Evolutionary conservation across 1,139 yeast genomes (phyloP), one percentile per base, ranked within the genome.

Genomic region (Candida gigantensis): DNA sequence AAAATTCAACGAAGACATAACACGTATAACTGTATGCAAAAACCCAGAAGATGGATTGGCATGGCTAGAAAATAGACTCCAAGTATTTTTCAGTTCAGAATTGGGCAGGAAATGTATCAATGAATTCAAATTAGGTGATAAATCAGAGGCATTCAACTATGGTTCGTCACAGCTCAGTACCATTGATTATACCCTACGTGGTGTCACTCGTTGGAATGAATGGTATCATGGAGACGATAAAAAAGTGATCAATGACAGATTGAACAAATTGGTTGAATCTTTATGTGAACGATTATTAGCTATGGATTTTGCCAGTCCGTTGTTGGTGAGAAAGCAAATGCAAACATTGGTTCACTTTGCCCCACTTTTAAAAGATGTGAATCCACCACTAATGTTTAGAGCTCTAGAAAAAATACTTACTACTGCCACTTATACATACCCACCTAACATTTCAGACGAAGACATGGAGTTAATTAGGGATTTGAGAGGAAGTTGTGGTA

Each of bases 341-440:
- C 97, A 92, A 60, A 86, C 96, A 3, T 72, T 90, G 49, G 97
- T 94, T n/a, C 95, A 92, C 57, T 92, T 92, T 58, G 87, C 97
- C n/a, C 96, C 97, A 1, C 68, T 89, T 44, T 67, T 92, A 42
- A 86, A 87, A 51, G 92, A 87, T 47, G 81, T 79, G 11, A 36
- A 38, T 14, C 78, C 81, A 30, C 73, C 75, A 2, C 61, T 86
- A 33, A 80, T 92, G 79, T 87, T 92, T 59, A 77, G 80, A 45
- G 86, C 94, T 9, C 68, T 94, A 42, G 97, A 92, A 55, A 85
- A 84, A 48, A 89, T 92, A 13, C 74, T 94, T 40, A 82, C 87
- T 7, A 84, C 95, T 3, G 94, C 96, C 18, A 90, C 97, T 0
- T 81, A 80, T 56, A 89, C 84, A 37, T 84, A 84, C 48, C 94